Evolutionary conservation across 164 flowering plant species (phyloP).

Genomic region (Magnolia changhungtana): DNA sequence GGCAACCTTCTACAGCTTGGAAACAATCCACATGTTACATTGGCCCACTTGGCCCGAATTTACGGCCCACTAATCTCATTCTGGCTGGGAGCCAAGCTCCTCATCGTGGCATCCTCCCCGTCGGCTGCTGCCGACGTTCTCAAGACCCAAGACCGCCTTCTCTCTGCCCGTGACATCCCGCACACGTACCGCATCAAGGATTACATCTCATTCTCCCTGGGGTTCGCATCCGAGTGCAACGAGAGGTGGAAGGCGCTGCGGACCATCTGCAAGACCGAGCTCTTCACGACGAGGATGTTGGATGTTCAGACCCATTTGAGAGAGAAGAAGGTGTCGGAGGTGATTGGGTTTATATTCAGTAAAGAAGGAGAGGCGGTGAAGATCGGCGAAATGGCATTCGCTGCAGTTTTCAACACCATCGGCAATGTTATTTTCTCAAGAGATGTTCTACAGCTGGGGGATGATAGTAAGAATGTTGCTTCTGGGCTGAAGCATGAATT

Average conservation of each 20-base stretch:
- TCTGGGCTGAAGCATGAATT: neutral
- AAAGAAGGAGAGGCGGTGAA: conserved; percentile 21
- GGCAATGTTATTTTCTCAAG: conserved; percentile 18
- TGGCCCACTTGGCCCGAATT: conserved; percentile 16
- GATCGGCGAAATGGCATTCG: conserved; percentile 20
- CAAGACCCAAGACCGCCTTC: conserved; percentile 31
- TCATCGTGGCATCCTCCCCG: conserved; percentile 32
- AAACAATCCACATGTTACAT: conserved; percentile 8
- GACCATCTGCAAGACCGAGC: conserved; percentile 23
- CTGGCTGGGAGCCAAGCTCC: conserved; percentile 22
- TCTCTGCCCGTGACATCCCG: conserved; percentile 1
- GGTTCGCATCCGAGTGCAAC: conserved; percentile 8
- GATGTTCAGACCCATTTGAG: conserved; percentile 15
- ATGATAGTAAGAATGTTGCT: neutral
- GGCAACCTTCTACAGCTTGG: conserved; percentile 20
- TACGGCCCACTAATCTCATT: conserved; percentile 34
- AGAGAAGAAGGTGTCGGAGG: conserved; percentile 22
- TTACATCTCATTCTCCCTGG: conserved; percentile 4
- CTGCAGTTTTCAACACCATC: conserved; percentile 9
- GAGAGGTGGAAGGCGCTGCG: conserved; percentile 30
- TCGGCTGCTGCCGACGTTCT: conserved; percentile 28
- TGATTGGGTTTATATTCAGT: conserved; percentile 16
- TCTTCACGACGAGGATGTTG: conserved; percentile 27
- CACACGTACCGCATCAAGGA: neutral
- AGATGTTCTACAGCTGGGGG: conserved; percentile 16